phyloP scores from a whole-genome alignment of 2,329 filamentous ascomycete species.

The Colletotrichum theobromicola region DNA sequence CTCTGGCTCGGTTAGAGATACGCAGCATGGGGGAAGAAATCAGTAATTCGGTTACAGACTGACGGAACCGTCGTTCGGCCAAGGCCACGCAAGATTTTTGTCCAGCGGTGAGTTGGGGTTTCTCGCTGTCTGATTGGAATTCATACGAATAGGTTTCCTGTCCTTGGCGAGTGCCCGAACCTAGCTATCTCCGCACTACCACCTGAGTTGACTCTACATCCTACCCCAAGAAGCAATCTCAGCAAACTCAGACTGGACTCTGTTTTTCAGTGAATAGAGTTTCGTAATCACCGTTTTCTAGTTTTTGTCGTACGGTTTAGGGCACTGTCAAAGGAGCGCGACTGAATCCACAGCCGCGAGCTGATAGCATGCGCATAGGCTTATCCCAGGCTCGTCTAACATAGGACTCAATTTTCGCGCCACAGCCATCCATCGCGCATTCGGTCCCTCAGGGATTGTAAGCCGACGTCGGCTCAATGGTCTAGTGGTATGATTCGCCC shows the following conservation, averaged over 20 bases:
- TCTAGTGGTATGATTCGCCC: constrained; percentile 23
- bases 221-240: too few species aligned
- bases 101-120: not conserved
- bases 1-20: not conserved
- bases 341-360: fast-evolving
- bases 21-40: not conserved
- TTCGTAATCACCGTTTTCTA: fast-evolving
- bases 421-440: not conserved
- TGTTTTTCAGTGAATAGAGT: not conserved
- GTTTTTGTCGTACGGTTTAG: not conserved
- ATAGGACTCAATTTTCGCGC: not conserved
- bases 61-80: not conserved
- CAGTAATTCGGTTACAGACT: not conserved
- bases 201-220: not conserved
- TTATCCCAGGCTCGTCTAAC: fast-evolving
- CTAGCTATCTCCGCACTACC: not conserved
- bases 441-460: not conserved
- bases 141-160: not conserved
- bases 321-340: not conserved
- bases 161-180: not conserved
- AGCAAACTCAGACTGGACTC: not conserved
- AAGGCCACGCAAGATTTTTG: not conserved
- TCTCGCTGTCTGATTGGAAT: not conserved
- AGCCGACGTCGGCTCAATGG: constrained; percentile 2
- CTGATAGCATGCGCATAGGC: not conserved